Evolutionary conservation across 2,329 filamentous ascomycete genomes (phyloP).

Genomic region (Hirsutella minnesotensis): DNA sequence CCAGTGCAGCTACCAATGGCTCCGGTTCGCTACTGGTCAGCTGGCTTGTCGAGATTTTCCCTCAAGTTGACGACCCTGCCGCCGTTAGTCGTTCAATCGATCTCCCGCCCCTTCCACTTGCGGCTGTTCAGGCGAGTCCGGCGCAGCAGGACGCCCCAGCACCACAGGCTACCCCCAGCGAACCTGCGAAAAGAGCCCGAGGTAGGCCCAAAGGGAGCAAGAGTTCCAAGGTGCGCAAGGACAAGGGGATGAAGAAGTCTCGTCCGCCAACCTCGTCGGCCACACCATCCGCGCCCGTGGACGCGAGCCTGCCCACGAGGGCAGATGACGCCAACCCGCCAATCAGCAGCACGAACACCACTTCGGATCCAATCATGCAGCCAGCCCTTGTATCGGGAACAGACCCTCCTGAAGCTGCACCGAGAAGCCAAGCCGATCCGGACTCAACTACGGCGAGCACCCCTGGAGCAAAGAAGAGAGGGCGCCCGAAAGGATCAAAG

Average conservation of each 20-base stretch:
- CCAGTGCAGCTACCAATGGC: constrained; percentile 44
- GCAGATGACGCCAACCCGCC: neutral
- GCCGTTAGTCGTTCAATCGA: constrained; percentile 1
- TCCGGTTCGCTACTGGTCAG: constrained; percentile 45
- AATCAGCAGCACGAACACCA: neutral
- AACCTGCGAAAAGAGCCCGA: constrained; percentile 29
- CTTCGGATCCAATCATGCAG: neutral
- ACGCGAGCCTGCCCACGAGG: neutral
- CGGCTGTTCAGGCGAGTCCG: neutral
- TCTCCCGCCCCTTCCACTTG: constrained; percentile 1
- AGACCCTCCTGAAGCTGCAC: neutral
- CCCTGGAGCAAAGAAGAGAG: constrained; percentile 18
- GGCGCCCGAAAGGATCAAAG: constrained; percentile 34
- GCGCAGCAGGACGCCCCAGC: neutral
- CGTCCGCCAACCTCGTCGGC: constrained; percentile 1
- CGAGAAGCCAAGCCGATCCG: constrained; percentile 2
- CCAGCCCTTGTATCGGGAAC: neutral
- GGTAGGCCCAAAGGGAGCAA: constrained; percentile 46
- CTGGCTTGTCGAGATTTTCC: constrained; percentile 54
- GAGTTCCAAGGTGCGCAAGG: constrained; percentile 25
- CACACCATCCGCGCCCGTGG: constrained; percentile 1
- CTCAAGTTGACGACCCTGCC: constrained; percentile 20
- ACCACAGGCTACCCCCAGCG: neutral
- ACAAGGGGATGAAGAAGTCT: constrained; percentile 39
- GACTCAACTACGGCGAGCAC: constrained; percentile 9